Percentiles rank a stretch among this genome's conserved stretches.
phyloP scores from a whole-genome alignment of 495 filamentous ascomycete genomes.

The Lepraria neglecta region DNA sequence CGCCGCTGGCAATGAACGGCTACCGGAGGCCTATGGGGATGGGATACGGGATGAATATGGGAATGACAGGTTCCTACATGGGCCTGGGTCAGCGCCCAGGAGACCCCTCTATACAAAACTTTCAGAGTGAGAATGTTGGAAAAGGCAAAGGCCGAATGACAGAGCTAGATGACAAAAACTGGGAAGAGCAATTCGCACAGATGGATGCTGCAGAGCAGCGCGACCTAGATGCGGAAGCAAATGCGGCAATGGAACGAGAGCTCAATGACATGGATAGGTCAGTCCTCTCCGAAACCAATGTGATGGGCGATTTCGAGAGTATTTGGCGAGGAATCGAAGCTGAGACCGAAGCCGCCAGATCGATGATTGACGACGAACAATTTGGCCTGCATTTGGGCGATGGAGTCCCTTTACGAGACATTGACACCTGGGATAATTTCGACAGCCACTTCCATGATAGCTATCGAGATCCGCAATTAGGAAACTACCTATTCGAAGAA shows the following conservation, averaged over 20 bases:
- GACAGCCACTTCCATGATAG: conserved; percentile 42
- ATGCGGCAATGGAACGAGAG: conserved; percentile 77
- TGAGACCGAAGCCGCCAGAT: conserved; percentile 66
- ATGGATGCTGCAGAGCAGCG: conserved; percentile 67
- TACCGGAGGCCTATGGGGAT: conserved; percentile 60
- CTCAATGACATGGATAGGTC: conserved; percentile 85
- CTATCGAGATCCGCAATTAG: conserved; percentile 63
- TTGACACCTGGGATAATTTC: conserved; percentile 67
- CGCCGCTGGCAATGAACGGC: conserved; percentile 42
- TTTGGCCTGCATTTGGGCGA: conserved; percentile 60
- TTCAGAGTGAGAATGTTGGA: conserved; percentile 45
- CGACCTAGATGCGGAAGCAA: conserved; percentile 61
- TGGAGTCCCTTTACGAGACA: conserved; percentile 22
- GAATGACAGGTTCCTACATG: conserved; percentile 22
- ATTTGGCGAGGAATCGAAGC: conserved; percentile 83
- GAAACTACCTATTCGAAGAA: conserved; percentile 90
- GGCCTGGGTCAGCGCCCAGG: conserved; percentile 36
- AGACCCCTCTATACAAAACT: conserved; percentile 49
- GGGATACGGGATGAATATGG: conserved; percentile 47
- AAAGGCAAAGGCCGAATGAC: conserved; percentile 90
- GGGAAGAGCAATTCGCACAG: conserved; percentile 92
- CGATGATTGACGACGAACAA: conserved; percentile 58
- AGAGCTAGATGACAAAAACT: conserved; percentile 86
- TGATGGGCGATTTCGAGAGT: conserved; percentile 78
- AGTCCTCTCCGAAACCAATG: conserved; percentile 46